These are phyloP conservation scores for Cutaneotrichosporon sp. DNA, from an alignment of 1,284 basidiomycete species.

Conservation along the genomic window DNA sequence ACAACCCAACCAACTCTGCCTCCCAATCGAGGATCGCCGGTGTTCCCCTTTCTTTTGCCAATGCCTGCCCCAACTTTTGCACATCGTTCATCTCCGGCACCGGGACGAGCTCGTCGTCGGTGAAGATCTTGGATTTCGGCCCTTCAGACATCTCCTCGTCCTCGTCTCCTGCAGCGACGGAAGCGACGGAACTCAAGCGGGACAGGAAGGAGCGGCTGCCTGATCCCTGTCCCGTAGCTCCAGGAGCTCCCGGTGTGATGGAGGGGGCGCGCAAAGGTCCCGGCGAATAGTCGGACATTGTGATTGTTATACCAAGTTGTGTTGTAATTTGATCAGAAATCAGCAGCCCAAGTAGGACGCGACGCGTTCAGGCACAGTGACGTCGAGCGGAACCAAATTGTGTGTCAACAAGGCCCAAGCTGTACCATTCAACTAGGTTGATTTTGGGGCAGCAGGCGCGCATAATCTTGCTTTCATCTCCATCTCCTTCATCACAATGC, in stretches of 20 bases:
- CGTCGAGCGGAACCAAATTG: neutral
- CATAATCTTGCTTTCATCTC: neutral
- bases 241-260: neutral
- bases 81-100: constrained; percentile 42
- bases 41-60: constrained; percentile 81
- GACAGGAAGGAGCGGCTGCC: constrained; percentile 12
- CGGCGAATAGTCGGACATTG: constrained; percentile 15
- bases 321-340: neutral
- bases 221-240: neutral
- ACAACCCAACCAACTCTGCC: constrained; percentile 66
- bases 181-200: constrained; percentile 8
- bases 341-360: neutral
- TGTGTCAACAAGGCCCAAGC: neutral
- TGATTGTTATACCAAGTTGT: neutral
- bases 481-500: neutral
- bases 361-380: neutral
- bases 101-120: neutral
- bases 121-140: constrained; percentile 11
- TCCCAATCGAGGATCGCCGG: constrained; percentile 75
- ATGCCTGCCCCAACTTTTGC: constrained; percentile 63
- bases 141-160: neutral
- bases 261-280: constrained; percentile 6
- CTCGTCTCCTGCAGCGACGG: neutral
- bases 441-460: no score
- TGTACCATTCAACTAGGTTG: no score